Conservation (phyloP, 2,329 filamentous ascomycete species). For the Tympanopsis confertula region DNA sequence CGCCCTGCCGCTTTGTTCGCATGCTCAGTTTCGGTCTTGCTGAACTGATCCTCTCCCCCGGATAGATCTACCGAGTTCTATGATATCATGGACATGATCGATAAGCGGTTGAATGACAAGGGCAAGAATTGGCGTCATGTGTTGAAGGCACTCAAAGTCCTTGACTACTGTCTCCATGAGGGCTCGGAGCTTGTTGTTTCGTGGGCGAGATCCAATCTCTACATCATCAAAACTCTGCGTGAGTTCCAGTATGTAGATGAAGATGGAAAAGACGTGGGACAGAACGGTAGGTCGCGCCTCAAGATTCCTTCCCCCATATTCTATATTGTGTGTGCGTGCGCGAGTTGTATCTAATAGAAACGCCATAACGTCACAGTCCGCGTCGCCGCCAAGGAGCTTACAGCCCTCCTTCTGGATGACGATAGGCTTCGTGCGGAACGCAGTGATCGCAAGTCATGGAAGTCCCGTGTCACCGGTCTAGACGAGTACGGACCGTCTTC, state of each 20-base stretch:
- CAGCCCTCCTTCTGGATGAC: slow-evolving; percentile 85
- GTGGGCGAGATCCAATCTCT: slow-evolving; percentile 95
- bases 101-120: slow-evolving; percentile 97
- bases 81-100: slow-evolving; percentile 99
- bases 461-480: slow-evolving; percentile 85
- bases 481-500: slow-evolving; percentile 60
- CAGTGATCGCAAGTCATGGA: slow-evolving; percentile 87
- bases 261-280: slow-evolving; percentile 85
- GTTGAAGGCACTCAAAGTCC: slow-evolving; percentile 89
- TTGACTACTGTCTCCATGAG: slow-evolving; percentile 96
- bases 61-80: slow-evolving; percentile 87
- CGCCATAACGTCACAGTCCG: slow-evolving; percentile 49
- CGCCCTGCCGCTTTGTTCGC: slow-evolving; percentile 1
- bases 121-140: slow-evolving; percentile 99
- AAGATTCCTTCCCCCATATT: neutral
- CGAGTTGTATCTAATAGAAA: slow-evolving; percentile 2
- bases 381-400: slow-evolving; percentile 90
- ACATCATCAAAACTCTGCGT: slow-evolving; percentile 95
- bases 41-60: slow-evolving; percentile 2
- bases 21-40: neutral
- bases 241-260: slow-evolving; percentile 97
- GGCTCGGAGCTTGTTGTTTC: slow-evolving; percentile 93
- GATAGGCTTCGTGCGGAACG: slow-evolving; percentile 83
- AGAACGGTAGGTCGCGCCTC: slow-evolving; percentile 62
- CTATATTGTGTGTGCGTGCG: slow-evolving; percentile 1